A percentile compares a stretch with the other conserved stretches of the same genome.
phyloP scores from a whole-genome alignment of 306 rosid species.

The Trifolium fragiferum region DNA sequence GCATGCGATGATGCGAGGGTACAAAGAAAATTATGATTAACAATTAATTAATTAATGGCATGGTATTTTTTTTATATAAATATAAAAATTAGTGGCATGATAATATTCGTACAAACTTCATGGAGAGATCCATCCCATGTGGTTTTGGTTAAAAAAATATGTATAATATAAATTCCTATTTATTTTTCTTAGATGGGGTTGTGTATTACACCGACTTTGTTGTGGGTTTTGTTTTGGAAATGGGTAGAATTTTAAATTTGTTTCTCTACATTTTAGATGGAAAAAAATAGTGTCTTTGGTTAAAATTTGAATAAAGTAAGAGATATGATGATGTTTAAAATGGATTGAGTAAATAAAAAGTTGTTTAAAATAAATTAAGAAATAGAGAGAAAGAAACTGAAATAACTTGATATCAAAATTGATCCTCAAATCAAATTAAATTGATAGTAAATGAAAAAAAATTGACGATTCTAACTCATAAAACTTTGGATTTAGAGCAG shows the following conservation, averaged over 20 bases:
- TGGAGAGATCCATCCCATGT: conserved; percentile 12
- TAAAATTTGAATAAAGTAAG: background rate
- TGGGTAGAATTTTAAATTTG: background rate
- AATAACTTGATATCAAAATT: no score
- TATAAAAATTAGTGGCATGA: background rate
- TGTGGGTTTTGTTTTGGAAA: background rate
- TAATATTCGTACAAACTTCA: background rate
- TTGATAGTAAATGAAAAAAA: no score
- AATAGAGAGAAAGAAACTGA: no score
- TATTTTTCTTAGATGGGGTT: background rate
- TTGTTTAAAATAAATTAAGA: no score
- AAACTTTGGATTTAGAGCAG: no score
- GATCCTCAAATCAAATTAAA: no score
- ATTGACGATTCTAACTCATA: no score
- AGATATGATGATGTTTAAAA: no score
- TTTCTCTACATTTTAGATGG: background rate
- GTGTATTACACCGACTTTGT: background rate
- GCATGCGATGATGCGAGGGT: conserved; percentile 26
- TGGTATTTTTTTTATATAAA: conserved; percentile 7
- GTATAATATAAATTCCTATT: background rate
- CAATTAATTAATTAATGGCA: conserved; percentile 29
- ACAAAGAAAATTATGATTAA: background rate
- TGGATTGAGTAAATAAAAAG: no score
- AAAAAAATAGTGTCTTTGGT: background rate
- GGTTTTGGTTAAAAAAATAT: background rate